A percentile compares a stretch with the other conserved stretches of the same genome.
phyloP scores from a whole-genome alignment of 768 basidiomycete genomes.

The Termitomyces sp. region DNA sequence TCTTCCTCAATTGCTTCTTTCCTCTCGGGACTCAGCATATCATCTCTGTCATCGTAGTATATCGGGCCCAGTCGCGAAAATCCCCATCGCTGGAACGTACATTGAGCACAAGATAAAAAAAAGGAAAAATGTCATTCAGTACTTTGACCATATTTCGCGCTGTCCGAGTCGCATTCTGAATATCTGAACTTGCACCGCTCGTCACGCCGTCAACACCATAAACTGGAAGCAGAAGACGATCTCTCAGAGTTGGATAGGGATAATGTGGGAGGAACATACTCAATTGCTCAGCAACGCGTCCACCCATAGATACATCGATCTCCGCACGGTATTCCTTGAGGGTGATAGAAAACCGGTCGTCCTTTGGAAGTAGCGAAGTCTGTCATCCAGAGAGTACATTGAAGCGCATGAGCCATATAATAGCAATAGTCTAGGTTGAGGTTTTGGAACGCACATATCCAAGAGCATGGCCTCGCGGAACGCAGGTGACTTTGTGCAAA shows the following conservation, averaged over 20 bases:
- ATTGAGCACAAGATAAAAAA: not conserved
- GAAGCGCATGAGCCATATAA: not conserved
- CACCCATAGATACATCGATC: constrained; percentile 93
- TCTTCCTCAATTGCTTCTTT: constrained; percentile 86
- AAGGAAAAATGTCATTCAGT: constrained; percentile 15
- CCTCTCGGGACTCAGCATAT: constrained; percentile 66
- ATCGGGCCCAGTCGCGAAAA: constrained; percentile 85
- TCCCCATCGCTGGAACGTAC: constrained; percentile 55
- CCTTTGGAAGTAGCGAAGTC: constrained; percentile 76
- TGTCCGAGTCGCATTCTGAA: constrained; percentile 70
- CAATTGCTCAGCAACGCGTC: constrained; percentile 91
- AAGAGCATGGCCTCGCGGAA: constrained; percentile 92
- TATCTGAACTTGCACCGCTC: constrained; percentile 89
- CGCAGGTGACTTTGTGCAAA: constrained; percentile 94
- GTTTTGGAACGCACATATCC: constrained; percentile 58
- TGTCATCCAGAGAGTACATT: constrained; percentile 16
- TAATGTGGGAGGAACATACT: constrained; percentile 35
- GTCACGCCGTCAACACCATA: constrained; percentile 87
- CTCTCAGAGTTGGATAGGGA: not conserved
- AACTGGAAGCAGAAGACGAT: constrained; percentile 38
- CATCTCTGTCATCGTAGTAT: constrained; percentile 68
- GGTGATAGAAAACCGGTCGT: constrained; percentile 68
- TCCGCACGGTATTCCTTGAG: constrained; percentile 70
- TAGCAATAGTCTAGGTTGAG: not conserved
- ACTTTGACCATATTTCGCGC: constrained; percentile 91